Evolutionary conservation across 305 asterid species (phyloP).

Genomic region (Withania somnifera): DNA sequence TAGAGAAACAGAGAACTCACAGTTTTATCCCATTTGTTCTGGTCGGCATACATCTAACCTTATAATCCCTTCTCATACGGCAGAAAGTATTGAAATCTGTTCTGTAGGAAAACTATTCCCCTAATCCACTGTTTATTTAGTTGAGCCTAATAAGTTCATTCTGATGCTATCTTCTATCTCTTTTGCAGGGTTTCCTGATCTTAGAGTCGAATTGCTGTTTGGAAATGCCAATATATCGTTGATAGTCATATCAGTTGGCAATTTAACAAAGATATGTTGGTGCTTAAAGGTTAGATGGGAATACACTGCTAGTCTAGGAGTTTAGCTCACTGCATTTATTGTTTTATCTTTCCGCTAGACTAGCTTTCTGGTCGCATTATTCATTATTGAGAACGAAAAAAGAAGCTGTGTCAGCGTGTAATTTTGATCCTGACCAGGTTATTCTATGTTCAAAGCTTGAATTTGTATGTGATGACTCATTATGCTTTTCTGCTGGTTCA

Average conservation of each 20-base stretch:
- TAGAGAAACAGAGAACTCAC: neutral
- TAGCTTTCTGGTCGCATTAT: neutral
- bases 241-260: neutral
- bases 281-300: neutral
- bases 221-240: neutral
- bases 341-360: neutral
- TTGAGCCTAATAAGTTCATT: neutral
- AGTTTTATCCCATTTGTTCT: neutral
- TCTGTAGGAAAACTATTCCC: neutral
- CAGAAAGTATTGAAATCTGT: neutral
- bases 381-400: neutral
- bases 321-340: neutral
- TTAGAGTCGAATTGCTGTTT: neutral
- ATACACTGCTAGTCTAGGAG: neutral
- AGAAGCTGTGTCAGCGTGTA: neutral
- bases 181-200: conserved; percentile 17
- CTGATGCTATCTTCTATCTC: neutral
- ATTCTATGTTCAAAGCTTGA: neutral
- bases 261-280: neutral
- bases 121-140: neutral
- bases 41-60: neutral
- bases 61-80: neutral
- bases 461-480: neutral
- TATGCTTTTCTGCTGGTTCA: neutral
- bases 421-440: neutral